Evolutionary conservation across 2,329 filamentous ascomycete species (phyloP).

Genomic region (Cercospora sojina): DNA sequence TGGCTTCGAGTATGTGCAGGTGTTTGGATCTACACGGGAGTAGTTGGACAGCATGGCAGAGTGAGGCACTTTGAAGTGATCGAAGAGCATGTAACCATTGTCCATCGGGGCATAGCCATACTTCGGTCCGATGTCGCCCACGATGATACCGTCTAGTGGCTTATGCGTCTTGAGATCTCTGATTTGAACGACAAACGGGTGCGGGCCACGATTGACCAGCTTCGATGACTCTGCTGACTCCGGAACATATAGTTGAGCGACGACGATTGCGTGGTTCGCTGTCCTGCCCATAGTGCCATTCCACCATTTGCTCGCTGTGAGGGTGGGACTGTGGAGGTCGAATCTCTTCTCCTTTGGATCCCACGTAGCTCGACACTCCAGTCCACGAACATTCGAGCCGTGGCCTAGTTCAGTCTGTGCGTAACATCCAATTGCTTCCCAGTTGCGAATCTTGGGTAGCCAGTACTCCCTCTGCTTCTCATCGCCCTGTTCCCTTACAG

Average conservation of each 20-base stretch:
- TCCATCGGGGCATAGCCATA: conserved; percentile 55
- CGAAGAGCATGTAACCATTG: conserved; percentile 56
- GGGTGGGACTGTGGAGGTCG: conserved; percentile 52
- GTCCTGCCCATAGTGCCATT: conserved; percentile 54
- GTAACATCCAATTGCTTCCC: conserved; percentile 54
- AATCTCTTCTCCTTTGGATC: conserved; percentile 49
- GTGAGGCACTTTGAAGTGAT: conserved; percentile 49
- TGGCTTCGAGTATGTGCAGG: conserved; percentile 48
- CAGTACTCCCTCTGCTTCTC: conserved; percentile 51
- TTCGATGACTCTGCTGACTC: conserved; percentile 33
- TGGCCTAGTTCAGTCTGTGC: conserved; percentile 54
- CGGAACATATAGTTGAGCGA: conserved; percentile 53
- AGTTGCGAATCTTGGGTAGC: conserved; percentile 51
- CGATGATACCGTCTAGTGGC: conserved; percentile 49
- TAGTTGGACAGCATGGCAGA: conserved; percentile 53
- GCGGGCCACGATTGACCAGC: conserved; percentile 50
- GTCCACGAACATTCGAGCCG: conserved; percentile 53
- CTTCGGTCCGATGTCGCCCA: conserved; percentile 58
- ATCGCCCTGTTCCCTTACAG: conserved; percentile 52
- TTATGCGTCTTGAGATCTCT: conserved; percentile 51
- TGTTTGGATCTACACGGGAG: conserved; percentile 49
- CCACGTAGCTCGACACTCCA: conserved; percentile 52
- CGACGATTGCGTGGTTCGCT: conserved; percentile 57
- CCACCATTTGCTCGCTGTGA: conserved; percentile 58
- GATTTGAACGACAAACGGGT: conserved; percentile 55